Evolutionary conservation across 1,284 basidiomycete species (phyloP).

Genomic region (Inonotus obliquus): DNA sequence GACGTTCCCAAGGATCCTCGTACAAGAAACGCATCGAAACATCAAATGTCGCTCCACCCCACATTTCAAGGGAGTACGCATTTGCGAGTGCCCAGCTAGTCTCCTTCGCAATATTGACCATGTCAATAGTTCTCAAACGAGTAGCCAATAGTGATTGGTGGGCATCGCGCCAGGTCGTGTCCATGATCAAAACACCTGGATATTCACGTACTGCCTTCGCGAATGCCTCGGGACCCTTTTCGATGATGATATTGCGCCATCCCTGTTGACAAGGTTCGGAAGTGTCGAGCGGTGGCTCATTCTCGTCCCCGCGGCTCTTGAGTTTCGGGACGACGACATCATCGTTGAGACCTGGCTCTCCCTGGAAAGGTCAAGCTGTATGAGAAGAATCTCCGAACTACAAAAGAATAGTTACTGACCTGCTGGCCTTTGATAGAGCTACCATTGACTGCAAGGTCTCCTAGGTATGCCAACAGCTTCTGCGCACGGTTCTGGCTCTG

Average conservation of each 20-base stretch:
- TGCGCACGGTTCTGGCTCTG: conserved; percentile 98
- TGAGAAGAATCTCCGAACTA: background rate
- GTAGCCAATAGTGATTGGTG: conserved; percentile 98
- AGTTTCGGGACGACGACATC: conserved; percentile 87
- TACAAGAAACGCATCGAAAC: conserved; percentile 99
- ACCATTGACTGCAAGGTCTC: conserved; percentile 97
- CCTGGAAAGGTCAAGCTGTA: conserved; percentile 36
- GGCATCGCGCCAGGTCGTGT: conserved; percentile 99
- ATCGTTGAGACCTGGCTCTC: conserved; percentile 92
- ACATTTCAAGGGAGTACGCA: conserved; percentile 97
- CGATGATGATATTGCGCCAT: conserved; percentile 99
- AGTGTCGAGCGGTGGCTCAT: conserved; percentile 73
- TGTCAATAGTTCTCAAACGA: conserved; percentile 93
- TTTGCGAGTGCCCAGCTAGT: conserved; percentile 94
- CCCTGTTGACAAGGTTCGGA: conserved; percentile 82
- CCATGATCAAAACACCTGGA: conserved; percentile 93
- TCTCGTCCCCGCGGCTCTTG: conserved; percentile 69
- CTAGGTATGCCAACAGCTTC: conserved; percentile 94
- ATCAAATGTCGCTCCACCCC: conserved; percentile 99
- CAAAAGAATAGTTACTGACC: conserved; percentile 30
- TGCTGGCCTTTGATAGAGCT: conserved; percentile 92
- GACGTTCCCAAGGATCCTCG: conserved; percentile 98
- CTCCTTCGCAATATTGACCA: conserved; percentile 98
- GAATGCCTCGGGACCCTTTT: conserved; percentile 97
- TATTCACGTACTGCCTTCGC: conserved; percentile 98